phyloP scores from a whole-genome alignment of 441 rosid species.

The Dalechampia spathulata region DNA sequence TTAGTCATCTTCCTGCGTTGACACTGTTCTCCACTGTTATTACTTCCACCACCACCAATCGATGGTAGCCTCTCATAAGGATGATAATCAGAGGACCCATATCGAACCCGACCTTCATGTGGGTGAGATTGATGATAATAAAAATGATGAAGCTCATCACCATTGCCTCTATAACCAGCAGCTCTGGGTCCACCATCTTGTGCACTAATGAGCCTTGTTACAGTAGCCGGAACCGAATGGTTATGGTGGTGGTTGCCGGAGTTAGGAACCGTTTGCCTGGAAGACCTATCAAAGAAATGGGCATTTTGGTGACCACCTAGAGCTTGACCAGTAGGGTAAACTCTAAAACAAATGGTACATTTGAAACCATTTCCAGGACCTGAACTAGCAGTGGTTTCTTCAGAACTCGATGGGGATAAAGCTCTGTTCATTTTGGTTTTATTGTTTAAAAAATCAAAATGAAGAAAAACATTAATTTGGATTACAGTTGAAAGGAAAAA shows the following conservation, averaged over 20 bases:
- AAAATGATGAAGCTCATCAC: too few relatives aligned
- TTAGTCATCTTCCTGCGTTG: not conserved
- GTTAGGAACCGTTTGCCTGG: slow-evolving; percentile 8
- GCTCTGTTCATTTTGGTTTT: not conserved
- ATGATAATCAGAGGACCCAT: not conserved
- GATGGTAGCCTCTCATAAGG: not conserved
- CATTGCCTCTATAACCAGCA: not conserved
- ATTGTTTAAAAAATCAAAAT: too few relatives aligned
- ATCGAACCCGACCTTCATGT: not conserved
- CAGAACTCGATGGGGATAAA: slow-evolving; percentile 1
- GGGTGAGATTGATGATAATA: too few relatives aligned
- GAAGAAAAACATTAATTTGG: too few relatives aligned
- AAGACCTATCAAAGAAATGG: not conserved
- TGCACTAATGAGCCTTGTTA: too few relatives aligned
- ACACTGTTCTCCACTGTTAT: not conserved
- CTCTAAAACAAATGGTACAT: slow-evolving; percentile 10
- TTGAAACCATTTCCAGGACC: not conserved
- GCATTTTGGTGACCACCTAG: slow-evolving; percentile 18
- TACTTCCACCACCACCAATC: not conserved
- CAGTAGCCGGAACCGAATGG: too few relatives aligned
- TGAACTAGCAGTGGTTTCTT: not conserved
- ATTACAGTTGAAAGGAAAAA: too few relatives aligned
- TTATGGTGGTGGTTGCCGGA: not conserved
- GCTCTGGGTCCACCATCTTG: too few relatives aligned
- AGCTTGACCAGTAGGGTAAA: slow-evolving; percentile 7